Conservation (phyloP, 371 early-diverging fungal species). For the Nosema muscidifuracis region DNA sequence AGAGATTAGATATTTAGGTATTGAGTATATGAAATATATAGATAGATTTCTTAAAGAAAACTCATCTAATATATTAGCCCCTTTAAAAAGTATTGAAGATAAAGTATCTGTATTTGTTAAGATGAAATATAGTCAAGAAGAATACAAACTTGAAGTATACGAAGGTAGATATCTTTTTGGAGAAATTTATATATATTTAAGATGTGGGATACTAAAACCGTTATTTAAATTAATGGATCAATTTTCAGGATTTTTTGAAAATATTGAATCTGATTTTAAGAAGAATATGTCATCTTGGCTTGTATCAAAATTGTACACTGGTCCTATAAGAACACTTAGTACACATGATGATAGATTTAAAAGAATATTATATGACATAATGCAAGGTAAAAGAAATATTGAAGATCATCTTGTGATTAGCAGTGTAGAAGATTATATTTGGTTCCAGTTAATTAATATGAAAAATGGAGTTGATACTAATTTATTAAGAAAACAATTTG, state of each 20-base stretch:
- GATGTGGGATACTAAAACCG: constrained; percentile 40
- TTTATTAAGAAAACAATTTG: constrained; percentile 24
- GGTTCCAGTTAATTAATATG: constrained; percentile 27
- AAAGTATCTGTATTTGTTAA: constrained; percentile 44
- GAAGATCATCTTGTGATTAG: constrained; percentile 29
- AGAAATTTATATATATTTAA: constrained; percentile 48
- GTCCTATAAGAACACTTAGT: neutral
- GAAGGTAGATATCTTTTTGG: constrained; percentile 58
- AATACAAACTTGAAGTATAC: constrained; percentile 49
- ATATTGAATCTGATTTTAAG: constrained; percentile 29
- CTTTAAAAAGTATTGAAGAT: constrained; percentile 13
- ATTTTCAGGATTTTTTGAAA: constrained; percentile 42
- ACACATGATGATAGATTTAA: constrained; percentile 51
- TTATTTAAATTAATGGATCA: constrained; percentile 29
- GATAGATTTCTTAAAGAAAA: constrained; percentile 44
- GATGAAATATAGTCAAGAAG: constrained; percentile 45
- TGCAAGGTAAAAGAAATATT: constrained; percentile 12
- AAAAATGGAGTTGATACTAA: neutral
- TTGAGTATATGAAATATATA: constrained; percentile 45
- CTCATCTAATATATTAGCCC: neutral
- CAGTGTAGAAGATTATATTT: constrained; percentile 55
- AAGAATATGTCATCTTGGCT: constrained; percentile 23
- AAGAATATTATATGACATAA: constrained; percentile 34
- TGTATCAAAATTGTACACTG: neutral
- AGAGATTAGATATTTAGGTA: constrained; percentile 32